Evolutionary conservation across 306 rosid species (phyloP).

Genomic region (Castanea mollissima): DNA sequence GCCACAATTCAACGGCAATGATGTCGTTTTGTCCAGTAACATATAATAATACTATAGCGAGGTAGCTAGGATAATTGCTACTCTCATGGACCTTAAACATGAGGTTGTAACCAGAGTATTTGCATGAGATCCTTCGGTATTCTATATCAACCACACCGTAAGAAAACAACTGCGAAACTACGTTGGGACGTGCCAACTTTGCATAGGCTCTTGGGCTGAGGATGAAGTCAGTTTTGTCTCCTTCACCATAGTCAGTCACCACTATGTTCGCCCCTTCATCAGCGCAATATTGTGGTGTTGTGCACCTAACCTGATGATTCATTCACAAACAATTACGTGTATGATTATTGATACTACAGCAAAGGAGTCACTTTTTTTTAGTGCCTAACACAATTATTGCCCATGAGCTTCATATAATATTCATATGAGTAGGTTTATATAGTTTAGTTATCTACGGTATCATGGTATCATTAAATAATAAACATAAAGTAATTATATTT

Average conservation of each 20-base stretch:
- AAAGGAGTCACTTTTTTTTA: neutral
- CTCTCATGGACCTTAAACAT: conserved; percentile 47
- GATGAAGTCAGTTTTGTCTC: conserved; percentile 56
- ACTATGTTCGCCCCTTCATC: conserved; percentile 36
- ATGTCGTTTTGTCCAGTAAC: conserved; percentile 57
- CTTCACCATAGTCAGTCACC: conserved; percentile 60
- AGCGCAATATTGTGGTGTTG: conserved; percentile 31
- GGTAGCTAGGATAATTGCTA: conserved; percentile 58
- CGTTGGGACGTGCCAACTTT: conserved; percentile 30
- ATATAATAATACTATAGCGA: conserved; percentile 46
- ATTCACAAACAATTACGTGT: neutral
- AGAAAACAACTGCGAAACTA: conserved; percentile 25
- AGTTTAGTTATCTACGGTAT: no score
- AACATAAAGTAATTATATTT: no score
- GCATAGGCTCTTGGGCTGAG: conserved; percentile 41
- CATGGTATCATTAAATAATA: no score
- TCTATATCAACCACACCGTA: conserved; percentile 53
- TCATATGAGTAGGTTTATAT: neutral
- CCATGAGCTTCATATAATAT: neutral
- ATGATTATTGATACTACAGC: neutral
- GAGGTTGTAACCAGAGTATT: conserved; percentile 38
- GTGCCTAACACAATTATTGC: neutral
- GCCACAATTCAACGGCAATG: conserved; percentile 48
- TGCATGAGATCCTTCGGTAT: conserved; percentile 53
- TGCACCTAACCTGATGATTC: conserved; percentile 50